A percentile compares a stretch with the other conserved stretches of the same genome.
phyloP scores from a whole-genome alignment of 2,329 filamentous ascomycete species.

The Elsinoe perseae region DNA sequence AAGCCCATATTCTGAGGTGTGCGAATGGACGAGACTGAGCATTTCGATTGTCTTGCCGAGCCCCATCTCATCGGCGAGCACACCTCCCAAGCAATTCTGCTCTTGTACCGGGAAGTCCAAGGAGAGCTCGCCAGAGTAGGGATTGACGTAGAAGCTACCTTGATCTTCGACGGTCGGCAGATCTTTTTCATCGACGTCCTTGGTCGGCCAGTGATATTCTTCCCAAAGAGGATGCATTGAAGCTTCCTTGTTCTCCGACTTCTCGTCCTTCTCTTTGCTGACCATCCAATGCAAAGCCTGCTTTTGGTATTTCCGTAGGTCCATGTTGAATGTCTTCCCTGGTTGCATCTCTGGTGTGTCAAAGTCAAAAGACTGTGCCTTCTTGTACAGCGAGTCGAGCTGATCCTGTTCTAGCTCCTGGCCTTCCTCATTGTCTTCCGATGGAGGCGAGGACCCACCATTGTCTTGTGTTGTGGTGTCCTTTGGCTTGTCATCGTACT shows the following conservation, averaged over 20 bases:
- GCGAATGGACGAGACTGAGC: constrained; percentile 84
- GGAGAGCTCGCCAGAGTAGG: constrained; percentile 89
- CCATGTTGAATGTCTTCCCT: constrained; percentile 70
- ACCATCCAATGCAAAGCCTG: constrained; percentile 97
- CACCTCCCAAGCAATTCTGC: constrained; percentile 86
- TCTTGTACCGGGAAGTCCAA: constrained; percentile 88
- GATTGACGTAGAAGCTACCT: constrained; percentile 84
- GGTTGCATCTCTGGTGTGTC: constrained; percentile 81
- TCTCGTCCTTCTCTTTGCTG: constrained; percentile 76
- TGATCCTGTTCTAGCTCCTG: constrained; percentile 92
- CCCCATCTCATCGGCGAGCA: constrained; percentile 95
- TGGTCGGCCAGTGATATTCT: constrained; percentile 80
- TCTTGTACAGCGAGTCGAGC: constrained; percentile 85
- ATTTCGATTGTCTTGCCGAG: constrained; percentile 98
- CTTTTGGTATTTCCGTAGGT: constrained; percentile 84
- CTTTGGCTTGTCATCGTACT: constrained; percentile 53
- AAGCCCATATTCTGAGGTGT: constrained; percentile 50
- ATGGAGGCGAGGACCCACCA: constrained; percentile 48
- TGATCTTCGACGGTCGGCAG: constrained; percentile 59
- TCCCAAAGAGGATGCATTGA: constrained; percentile 99
- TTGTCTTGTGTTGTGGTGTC: constrained; percentile 38
- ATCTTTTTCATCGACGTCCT: constrained; percentile 77
- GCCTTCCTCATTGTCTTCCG: constrained; percentile 67
- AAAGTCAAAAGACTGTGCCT: constrained; percentile 96
- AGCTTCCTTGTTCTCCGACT: constrained; percentile 55